These are phyloP conservation scores for Scedosporium minutisporum DNA, from an alignment of 2,329 filamentous ascomycete genomes.

Conservation along the genomic window DNA sequence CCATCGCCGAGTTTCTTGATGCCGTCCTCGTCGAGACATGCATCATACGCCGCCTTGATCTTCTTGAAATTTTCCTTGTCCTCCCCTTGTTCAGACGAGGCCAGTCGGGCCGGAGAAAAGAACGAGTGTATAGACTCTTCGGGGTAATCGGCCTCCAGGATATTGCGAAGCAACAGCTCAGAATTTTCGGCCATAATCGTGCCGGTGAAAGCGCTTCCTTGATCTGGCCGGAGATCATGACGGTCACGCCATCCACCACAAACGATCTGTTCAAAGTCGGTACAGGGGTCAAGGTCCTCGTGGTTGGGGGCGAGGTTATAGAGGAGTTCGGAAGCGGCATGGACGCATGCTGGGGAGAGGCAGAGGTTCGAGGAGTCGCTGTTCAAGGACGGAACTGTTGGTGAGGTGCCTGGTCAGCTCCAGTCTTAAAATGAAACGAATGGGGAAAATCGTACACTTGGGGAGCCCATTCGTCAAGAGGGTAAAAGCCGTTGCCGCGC, in stretches of 20 bases:
- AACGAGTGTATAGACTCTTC: slow-evolving; percentile 16
- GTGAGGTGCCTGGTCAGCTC: neutral
- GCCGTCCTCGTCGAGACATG: slow-evolving; percentile 53
- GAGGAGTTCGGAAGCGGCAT: slow-evolving; percentile 21
- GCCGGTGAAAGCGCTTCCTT: slow-evolving; percentile 49
- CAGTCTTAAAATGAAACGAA: neutral
- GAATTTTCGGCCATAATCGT: slow-evolving; percentile 53
- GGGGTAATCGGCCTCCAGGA: slow-evolving; percentile 50
- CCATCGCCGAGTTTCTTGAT: slow-evolving; percentile 44
- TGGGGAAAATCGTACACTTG: neutral
- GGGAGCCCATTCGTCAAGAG: neutral
- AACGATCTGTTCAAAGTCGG: slow-evolving; percentile 57
- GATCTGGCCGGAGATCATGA: slow-evolving; percentile 57
- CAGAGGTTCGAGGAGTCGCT: slow-evolving; percentile 10
- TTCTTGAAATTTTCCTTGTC: slow-evolving; percentile 58
- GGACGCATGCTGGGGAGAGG: slow-evolving; percentile 19
- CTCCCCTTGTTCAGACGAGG: slow-evolving; percentile 18
- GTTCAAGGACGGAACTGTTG: neutral
- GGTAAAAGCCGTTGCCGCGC: neutral
- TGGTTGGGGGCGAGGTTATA: slow-evolving; percentile 32
- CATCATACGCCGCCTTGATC: slow-evolving; percentile 52
- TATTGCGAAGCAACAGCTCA: slow-evolving; percentile 48
- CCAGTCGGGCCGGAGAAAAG: neutral
- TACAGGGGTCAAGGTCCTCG: slow-evolving; percentile 55
- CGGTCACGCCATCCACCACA: slow-evolving; percentile 57